A percentile compares a stretch with the other conserved stretches of the same genome.
Evolutionary conservation across 768 basidiomycete genomes (phyloP).

Genomic region (Mrakia gelida): DNA sequence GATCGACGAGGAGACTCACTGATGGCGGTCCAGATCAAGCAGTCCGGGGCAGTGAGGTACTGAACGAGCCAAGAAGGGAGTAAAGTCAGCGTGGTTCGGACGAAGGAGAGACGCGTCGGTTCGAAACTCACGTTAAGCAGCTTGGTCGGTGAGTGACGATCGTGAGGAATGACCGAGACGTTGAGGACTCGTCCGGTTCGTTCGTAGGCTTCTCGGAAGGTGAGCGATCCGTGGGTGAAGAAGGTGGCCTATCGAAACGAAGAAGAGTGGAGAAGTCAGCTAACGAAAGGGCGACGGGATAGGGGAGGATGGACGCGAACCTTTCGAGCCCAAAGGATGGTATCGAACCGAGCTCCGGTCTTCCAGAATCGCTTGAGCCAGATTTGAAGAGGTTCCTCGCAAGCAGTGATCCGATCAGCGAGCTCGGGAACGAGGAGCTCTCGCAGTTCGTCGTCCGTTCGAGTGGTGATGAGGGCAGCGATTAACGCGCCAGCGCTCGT

Average conservation of each 20-base stretch:
- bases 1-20: background rate
- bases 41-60: slow-evolving; percentile 56
- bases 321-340: slow-evolving; percentile 83
- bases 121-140: slow-evolving; percentile 58
- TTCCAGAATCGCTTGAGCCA: slow-evolving; percentile 59
- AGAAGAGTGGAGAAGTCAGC: background rate
- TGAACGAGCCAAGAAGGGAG: slow-evolving; percentile 12
- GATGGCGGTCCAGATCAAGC: slow-evolving; percentile 51
- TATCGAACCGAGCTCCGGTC: slow-evolving; percentile 94
- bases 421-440: slow-evolving; percentile 72
- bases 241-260: slow-evolving; percentile 62
- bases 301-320: slow-evolving; percentile 45
- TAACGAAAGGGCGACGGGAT: background rate
- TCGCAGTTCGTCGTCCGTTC: slow-evolving; percentile 81
- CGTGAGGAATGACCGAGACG: slow-evolving; percentile 85
- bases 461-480: slow-evolving; percentile 68
- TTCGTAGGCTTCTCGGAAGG: slow-evolving; percentile 90
- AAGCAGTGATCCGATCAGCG: slow-evolving; percentile 65
- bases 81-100: background rate
- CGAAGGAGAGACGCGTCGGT: background rate
- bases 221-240: slow-evolving; percentile 89
- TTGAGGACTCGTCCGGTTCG: slow-evolving; percentile 90
- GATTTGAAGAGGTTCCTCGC: slow-evolving; percentile 47
- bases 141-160: slow-evolving; percentile 91
- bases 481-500: slow-evolving; percentile 79